Percentiles rank a stretch among this genome's conserved stretches.
Conservation (phyloP, 2,329 filamentous ascomycete genomes). For the Chaetomium olivaceum region DNA sequence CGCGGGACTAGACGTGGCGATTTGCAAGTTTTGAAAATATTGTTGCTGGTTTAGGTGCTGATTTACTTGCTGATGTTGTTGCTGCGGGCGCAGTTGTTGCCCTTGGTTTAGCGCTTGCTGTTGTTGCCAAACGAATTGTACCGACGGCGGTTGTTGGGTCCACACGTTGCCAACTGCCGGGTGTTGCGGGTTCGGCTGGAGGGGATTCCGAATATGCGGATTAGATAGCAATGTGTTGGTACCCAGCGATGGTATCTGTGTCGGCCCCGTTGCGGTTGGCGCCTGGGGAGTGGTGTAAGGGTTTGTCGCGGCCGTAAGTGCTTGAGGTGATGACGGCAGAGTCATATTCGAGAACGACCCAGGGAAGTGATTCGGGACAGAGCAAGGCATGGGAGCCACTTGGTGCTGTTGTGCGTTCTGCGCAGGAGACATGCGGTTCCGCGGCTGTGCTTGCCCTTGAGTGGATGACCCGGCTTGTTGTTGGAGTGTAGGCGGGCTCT, state of each 20-base stretch:
- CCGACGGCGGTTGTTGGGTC: neutral
- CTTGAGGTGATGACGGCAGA: neutral
- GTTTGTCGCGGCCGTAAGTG: neutral
- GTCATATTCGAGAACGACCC: neutral
- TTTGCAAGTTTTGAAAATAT: slow-evolving; percentile 9
- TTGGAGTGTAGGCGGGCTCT: neutral
- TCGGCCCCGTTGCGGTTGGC: neutral
- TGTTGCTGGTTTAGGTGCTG: slow-evolving; percentile 13
- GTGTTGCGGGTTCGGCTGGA: neutral
- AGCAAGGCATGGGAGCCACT: neutral
- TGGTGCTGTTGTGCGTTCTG: slow-evolving; percentile 6
- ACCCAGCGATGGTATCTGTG: neutral
- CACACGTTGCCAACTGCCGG: neutral
- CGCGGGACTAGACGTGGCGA: neutral
- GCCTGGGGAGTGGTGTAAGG: neutral
- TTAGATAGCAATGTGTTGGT: neutral
- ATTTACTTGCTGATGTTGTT: neutral
- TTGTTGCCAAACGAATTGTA: neutral
- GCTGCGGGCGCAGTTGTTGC: neutral
- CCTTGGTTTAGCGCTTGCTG: neutral
- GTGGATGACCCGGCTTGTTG: neutral
- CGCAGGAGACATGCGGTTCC: neutral
- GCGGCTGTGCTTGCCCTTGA: neutral
- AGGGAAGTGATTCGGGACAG: neutral
- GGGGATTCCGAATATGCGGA: slow-evolving; percentile 4